phyloP scores from a whole-genome alignment of 768 basidiomycete species.

The Chiua virens region DNA sequence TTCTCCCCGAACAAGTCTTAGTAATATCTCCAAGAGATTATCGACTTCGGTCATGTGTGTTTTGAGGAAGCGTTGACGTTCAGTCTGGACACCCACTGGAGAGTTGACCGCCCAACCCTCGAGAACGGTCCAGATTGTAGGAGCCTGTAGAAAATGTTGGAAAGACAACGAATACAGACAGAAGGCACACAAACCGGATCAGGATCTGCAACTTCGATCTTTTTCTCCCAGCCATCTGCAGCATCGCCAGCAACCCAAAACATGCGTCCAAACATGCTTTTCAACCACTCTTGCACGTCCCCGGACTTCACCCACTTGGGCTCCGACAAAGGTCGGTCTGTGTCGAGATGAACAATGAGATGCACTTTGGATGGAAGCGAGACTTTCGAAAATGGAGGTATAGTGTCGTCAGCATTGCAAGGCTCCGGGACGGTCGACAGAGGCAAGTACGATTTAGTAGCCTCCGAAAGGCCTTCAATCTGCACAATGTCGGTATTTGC shows the following conservation, averaged over 20 bases:
- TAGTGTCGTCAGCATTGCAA: conserved; percentile 54
- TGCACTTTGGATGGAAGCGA: conserved; percentile 54
- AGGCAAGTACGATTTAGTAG: conserved; percentile 67
- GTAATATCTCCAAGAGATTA: conserved; percentile 89
- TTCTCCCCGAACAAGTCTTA: conserved; percentile 90
- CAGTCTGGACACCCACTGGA: conserved; percentile 66
- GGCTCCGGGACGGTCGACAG: conserved; percentile 46
- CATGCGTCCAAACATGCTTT: conserved; percentile 84
- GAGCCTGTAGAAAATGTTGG: conserved; percentile 54
- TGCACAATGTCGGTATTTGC: conserved; percentile 30
- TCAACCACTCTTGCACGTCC: conserved; percentile 91
- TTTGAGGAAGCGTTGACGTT: conserved; percentile 85
- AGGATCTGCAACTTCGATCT: conserved; percentile 88
- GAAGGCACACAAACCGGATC: conserved; percentile 73
- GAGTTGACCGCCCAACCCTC: conserved; percentile 91
- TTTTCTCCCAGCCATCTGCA: conserved; percentile 92
- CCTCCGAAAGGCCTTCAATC: conserved; percentile 75
- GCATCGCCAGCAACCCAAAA: conserved; percentile 84
- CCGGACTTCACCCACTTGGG: conserved; percentile 97
- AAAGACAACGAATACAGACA: background rate
- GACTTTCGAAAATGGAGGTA: conserved; percentile 71
- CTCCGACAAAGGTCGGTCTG: conserved; percentile 84
- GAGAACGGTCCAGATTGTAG: conserved; percentile 87
- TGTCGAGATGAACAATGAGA: conserved; percentile 82
- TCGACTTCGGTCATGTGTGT: conserved; percentile 85